These are phyloP conservation scores for Epithele typhae DNA, from an alignment of 768 basidiomycete species.

Conservation along the genomic window DNA sequence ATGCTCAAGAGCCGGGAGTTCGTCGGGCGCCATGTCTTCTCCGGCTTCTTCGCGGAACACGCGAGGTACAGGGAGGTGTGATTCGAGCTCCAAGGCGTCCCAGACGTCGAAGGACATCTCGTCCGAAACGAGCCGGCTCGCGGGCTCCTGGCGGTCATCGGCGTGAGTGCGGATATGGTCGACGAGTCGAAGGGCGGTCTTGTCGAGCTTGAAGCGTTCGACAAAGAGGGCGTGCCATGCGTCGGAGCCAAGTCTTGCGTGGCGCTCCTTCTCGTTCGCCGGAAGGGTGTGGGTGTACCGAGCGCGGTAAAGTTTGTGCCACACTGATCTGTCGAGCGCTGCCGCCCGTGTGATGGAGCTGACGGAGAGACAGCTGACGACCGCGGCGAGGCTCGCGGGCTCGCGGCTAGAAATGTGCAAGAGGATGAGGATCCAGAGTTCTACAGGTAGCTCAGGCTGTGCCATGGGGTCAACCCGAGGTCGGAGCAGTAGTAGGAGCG, in stretches of 20 bases:
- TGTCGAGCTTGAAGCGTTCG: no score
- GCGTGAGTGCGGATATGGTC: not conserved
- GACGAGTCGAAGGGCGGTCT: no score
- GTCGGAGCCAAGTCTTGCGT: not conserved
- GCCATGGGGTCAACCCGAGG: not conserved
- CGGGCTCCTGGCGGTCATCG: not conserved
- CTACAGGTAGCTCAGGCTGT: conserved; percentile 25
- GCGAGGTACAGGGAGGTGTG: no score
- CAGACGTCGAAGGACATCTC: not conserved
- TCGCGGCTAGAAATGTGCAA: conserved; percentile 19
- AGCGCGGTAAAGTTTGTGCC: conserved; percentile 48
- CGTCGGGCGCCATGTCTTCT: no score
- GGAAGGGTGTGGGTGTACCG: conserved; percentile 43
- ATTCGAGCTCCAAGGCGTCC: not conserved
- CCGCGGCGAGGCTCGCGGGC: conserved; percentile 22
- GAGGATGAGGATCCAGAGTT: conserved; percentile 35
- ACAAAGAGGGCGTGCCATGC: not conserved
- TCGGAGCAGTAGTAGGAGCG: not conserved
- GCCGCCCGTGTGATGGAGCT: conserved; percentile 41
- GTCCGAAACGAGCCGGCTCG: not conserved
- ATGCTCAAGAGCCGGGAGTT: no score
- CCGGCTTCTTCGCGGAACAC: no score
- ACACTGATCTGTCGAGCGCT: conserved; percentile 37
- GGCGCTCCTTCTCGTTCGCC: conserved; percentile 33
- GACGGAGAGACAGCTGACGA: conserved; percentile 37